A percentile compares a stretch with the other conserved stretches of the same genome.
These are phyloP conservation scores for Leccinum olivaceopallidum DNA, from an alignment of 768 basidiomycete species.

Conservation along the genomic window DNA sequence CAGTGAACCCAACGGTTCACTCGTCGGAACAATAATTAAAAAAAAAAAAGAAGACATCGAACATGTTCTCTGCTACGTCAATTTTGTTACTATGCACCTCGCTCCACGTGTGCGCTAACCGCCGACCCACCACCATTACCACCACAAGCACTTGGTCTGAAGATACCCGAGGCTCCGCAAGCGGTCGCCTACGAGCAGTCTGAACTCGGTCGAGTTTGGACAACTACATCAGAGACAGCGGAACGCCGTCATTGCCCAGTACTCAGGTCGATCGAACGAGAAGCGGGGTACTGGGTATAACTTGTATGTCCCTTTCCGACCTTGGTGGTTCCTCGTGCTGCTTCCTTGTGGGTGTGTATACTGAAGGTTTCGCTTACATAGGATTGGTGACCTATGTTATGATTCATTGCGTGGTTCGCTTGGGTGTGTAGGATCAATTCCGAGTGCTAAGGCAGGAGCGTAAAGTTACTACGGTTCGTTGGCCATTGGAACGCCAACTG, in stretches of 20 bases:
- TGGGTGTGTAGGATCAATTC: neutral
- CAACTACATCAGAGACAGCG: conserved; percentile 39
- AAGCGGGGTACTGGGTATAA: conserved; percentile 54
- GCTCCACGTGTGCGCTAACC: conserved; percentile 10
- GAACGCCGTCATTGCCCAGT: conserved; percentile 45
- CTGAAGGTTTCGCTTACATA: conserved; percentile 28
- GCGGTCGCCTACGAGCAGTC: conserved; percentile 12
- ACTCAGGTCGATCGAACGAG: conserved; percentile 33
- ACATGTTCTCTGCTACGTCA: conserved; percentile 9
- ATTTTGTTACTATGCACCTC: conserved; percentile 17
- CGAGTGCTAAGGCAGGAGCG: conserved; percentile 2
- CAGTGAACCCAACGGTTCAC: neutral
- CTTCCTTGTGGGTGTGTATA: neutral
- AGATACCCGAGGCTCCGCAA: conserved; percentile 21
- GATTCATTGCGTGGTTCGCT: conserved; percentile 48
- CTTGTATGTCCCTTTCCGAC: conserved; percentile 38
- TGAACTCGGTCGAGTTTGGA: conserved; percentile 8
- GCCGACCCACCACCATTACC: neutral
- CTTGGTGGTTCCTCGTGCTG: neutral
- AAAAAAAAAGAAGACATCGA: conserved; percentile 14
- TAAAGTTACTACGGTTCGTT: conserved; percentile 40
- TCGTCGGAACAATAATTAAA: neutral
- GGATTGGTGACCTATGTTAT: conserved; percentile 60
- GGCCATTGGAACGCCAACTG: conserved; percentile 46
- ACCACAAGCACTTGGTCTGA: conserved; percentile 10